These are phyloP conservation scores for Yamadazyma trypodendri DNA, from an alignment of 1,139 yeast genomes.

Conservation along the genomic window DNA sequence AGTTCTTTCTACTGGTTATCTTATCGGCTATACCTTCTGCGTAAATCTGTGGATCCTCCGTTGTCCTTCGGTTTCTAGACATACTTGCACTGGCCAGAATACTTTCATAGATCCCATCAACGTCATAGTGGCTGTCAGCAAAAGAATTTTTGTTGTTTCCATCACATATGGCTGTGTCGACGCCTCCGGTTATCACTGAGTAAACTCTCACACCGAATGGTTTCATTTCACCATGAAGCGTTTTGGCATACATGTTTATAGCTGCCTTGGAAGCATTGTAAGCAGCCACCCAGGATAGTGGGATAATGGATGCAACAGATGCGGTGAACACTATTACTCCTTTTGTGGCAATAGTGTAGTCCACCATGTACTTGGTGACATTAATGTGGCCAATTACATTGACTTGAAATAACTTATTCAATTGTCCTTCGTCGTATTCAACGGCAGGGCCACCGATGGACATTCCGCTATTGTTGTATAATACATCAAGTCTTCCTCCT, in stretches of 20 bases:
- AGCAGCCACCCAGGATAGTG: conserved; percentile 33
- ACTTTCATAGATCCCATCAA: conserved; percentile 31
- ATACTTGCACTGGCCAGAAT: conserved; percentile 22
- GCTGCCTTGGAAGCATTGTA: conserved; percentile 35
- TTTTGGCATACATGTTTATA: conserved; percentile 17
- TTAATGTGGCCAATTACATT: conserved; percentile 40
- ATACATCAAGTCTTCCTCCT: conserved; percentile 29
- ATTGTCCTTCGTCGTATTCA: conserved; percentile 26
- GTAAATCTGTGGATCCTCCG: conserved; percentile 25
- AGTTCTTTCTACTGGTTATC: conserved; percentile 14
- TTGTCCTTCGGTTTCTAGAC: conserved; percentile 23
- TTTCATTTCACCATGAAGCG: conserved; percentile 17
- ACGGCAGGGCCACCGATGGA: conserved; percentile 32
- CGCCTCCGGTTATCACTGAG: conserved; percentile 41
- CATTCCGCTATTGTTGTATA: conserved; percentile 38
- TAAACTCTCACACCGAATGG: conserved; percentile 37
- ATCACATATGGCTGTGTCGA: conserved; percentile 32
- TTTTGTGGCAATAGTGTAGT: conserved; percentile 30
- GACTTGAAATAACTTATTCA: conserved; percentile 27
- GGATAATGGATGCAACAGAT: conserved; percentile 36
- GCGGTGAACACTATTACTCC: conserved; percentile 39
- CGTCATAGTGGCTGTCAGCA: conserved; percentile 20
- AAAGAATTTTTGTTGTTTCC: not conserved
- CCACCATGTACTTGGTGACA: conserved; percentile 33
- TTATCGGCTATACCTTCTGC: conserved; percentile 30